Base-by-base conservation (phyloP, 1,139 yeast genomes). In the Pneumocystis carinii region DNA sequence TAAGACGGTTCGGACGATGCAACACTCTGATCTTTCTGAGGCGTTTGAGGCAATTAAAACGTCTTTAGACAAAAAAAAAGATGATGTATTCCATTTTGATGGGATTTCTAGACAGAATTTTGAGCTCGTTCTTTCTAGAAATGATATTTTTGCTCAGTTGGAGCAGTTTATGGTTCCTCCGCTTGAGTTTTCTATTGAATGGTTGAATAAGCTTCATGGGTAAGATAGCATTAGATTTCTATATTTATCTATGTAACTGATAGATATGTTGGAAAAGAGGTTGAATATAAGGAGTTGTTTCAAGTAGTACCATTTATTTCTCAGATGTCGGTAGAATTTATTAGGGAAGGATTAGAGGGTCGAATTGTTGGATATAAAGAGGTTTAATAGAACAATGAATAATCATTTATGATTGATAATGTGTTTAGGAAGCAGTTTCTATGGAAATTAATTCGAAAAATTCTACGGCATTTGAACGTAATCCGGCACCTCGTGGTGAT, bases 341-440 rank as follows among this genome's bases (percentile, higher is more conserved):
- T 70, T 39, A 69, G 98, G 69, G 74, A 78, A 15, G 98, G 98
- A 0, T 79, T 94, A 5, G 79, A 80, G 4, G 97, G 97, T 10
- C 71, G 75, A 12, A 83, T 92, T 17, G 75, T 76, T 1, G 80
- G 83, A 0, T 85, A 83, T 68, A 78, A 80, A 62, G 96, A 90
- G 72, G 81, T 81, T 61, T 74, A 83, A 1, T 76, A 81, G 32
- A 68, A 6, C 17, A 14, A 14, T 19, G 3, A 15, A n/a, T 19
- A 3, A 4, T 19, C 14, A 4, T 27, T 10, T 24, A 53, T 58
- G 29, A 37, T 61, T 29, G 39, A 59, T 39, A 7, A 10, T 24
- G 4, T 35, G 38, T 59, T 59, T 59, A 59, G 61, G 56, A 76
- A 6, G 69, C 74, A 27, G 85, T 81, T 29, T 72, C 83, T 1